Percentiles rank a stretch among this genome's conserved stretches.
These are phyloP conservation scores for Sabuloglossum arenarium DNA, from an alignment of 495 filamentous ascomycete species.

Conservation along the genomic window DNA sequence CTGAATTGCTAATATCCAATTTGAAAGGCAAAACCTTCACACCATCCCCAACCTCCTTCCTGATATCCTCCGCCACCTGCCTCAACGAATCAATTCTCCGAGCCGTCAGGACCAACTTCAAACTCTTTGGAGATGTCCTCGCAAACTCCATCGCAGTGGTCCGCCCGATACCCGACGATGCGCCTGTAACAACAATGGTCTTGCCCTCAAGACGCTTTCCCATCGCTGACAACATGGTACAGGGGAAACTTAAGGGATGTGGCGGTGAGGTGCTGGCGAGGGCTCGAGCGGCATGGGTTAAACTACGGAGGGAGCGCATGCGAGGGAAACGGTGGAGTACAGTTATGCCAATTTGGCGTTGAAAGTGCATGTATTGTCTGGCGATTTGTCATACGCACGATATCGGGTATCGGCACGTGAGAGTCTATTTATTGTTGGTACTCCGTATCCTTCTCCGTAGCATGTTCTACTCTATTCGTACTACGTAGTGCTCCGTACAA, in stretches of 20 bases:
- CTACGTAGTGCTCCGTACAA: no score
- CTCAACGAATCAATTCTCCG: constrained; percentile 59
- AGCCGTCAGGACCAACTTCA: constrained; percentile 76
- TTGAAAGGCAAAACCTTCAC: constrained; percentile 65
- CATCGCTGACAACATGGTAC: constrained; percentile 55
- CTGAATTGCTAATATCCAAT: constrained; percentile 69
- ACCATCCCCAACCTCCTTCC: constrained; percentile 54
- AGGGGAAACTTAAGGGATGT: neutral
- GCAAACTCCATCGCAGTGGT: constrained; percentile 84
- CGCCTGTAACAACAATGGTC: constrained; percentile 81
- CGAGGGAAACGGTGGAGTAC: neutral
- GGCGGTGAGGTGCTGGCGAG: neutral
- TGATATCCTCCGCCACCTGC: constrained; percentile 58
- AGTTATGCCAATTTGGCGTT: neutral
- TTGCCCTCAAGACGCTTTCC: constrained; percentile 80
- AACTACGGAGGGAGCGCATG: neutral
- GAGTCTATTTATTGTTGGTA: no score
- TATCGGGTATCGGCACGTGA: no score
- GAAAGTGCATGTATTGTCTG: no score
- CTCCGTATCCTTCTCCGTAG: no score
- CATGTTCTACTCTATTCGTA: no score
- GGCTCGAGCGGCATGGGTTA: neutral
- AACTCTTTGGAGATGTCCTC: constrained; percentile 53
- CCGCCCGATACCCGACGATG: constrained; percentile 79
- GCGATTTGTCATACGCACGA: no score